These are phyloP conservation scores for Croton setiger DNA, from an alignment of 441 rosid genomes.

Conservation along the genomic window DNA sequence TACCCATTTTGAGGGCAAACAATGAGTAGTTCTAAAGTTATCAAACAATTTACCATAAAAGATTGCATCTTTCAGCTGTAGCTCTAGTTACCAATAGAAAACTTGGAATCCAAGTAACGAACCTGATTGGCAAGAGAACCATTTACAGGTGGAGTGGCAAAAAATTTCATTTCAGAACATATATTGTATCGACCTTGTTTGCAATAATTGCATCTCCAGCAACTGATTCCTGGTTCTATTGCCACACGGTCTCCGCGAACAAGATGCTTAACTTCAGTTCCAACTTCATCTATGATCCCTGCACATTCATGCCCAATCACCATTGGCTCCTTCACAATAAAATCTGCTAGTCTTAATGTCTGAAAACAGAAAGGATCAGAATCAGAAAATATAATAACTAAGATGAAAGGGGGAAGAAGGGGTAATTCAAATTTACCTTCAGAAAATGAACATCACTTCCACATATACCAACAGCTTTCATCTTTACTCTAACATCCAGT, in stretches of 20 bases:
- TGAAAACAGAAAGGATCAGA: conserved; percentile 16
- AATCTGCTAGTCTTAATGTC: conserved; percentile 66
- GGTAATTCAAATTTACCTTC: conserved; percentile 75
- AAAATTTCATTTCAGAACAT: conserved; percentile 88
- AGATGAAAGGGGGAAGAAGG: not conserved
- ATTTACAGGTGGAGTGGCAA: conserved; percentile 84
- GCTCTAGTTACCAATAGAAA: too few species aligned
- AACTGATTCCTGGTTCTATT: conserved; percentile 85
- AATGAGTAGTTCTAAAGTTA: too few species aligned
- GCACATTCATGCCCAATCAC: conserved; percentile 95
- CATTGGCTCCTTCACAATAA: conserved; percentile 86
- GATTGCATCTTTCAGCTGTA: conserved; percentile 1
- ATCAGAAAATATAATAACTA: not conserved
- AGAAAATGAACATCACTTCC: conserved; percentile 96
- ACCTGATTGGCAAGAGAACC: conserved; percentile 92
- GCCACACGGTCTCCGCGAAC: conserved; percentile 75
- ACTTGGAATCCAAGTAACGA: not conserved
- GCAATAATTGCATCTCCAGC: conserved; percentile 70
- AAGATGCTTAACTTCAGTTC: conserved; percentile 58
- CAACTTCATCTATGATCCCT: conserved; percentile 78
- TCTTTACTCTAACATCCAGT: conserved; percentile 72
- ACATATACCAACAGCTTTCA: conserved; percentile 95
- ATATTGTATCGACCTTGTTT: conserved; percentile 80
- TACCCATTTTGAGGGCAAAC: too few species aligned
- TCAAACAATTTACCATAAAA: too few species aligned